Evolutionary conservation across 805 yeast genomes (phyloP), one percentile per base, ranked within the genome.

Genomic region (Tanozyma kutaoensis): DNA sequence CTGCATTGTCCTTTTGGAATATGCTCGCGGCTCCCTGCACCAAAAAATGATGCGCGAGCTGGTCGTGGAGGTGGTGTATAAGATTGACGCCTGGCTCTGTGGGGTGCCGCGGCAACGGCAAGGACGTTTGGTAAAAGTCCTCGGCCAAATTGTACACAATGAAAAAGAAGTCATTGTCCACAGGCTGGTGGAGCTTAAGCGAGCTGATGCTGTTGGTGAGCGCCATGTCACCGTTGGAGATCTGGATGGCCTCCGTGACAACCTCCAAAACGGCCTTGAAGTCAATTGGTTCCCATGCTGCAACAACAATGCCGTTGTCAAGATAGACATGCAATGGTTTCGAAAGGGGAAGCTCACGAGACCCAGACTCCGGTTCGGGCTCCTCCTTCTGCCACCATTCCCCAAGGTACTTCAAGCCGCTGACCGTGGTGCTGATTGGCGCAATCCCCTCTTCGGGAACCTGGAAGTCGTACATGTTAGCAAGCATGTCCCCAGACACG

Each of bases 31-130:
- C 40, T 9, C 41, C 36, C 14, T 44, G 46, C 24, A 40, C 31
- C 24, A 52, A 30, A 28, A 55, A 55, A 17, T 58, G 37, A 21
- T 46, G 48, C 7, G 39, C 37, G 20, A 59, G 37, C 30, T 56
- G 58, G 33, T 58, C 61, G 34, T 59, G 66, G 12, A 59, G 41
- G 28, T 53, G 52, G 24, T 48, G 55, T 36, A 55, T 43, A 3
- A 54, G 58, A 24, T 39, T 44, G 30, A 45, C 37, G 19, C 42
- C 39, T 3, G 23, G 16, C 14, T n/a, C 25, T 3, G 20, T 15
- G 22, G 14, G 8, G 7, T 17, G 15, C 5, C 27, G 56, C 23
- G 57, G 37, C 29, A 38, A 49, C 2, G 66, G 66, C 8, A 59
- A 40, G 7, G 66, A 59, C 5, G 58, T 44, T 27, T 52, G 51